Conservation (phyloP, 805 yeast genomes). For the Wickerhamiella slavikovae region DNA sequence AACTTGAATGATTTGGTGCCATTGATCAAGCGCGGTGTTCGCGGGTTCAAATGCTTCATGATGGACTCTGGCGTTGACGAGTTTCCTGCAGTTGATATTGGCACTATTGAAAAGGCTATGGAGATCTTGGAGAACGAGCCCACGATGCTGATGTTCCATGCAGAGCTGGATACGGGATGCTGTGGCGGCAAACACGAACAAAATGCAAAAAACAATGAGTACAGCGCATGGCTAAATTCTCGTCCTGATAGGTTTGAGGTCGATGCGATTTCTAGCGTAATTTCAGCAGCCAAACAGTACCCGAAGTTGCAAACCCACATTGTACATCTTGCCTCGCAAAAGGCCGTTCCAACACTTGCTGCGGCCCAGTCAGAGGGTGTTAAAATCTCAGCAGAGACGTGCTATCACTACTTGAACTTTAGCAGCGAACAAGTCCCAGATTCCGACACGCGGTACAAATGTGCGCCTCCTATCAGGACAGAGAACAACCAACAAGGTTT, state of each 20-base stretch:
- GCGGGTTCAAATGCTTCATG: constrained; percentile 85
- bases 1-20: constrained; percentile 55
- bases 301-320: constrained; percentile 39
- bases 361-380: constrained; percentile 32
- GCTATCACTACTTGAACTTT: constrained; percentile 74
- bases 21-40: constrained; percentile 62
- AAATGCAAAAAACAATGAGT: constrained; percentile 36
- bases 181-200: constrained; percentile 1
- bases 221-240: constrained; percentile 58
- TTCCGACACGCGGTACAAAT: constrained; percentile 67
- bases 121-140: constrained; percentile 33
- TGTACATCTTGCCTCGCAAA: constrained; percentile 73
- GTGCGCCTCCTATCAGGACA: constrained; percentile 87
- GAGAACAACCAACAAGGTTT: constrained; percentile 46
- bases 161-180: constrained; percentile 43
- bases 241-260: constrained; percentile 81
- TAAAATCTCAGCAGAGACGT: constrained; percentile 64
- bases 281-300: constrained; percentile 31
- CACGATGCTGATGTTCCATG: constrained; percentile 80
- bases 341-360: constrained; percentile 52
- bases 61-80: constrained; percentile 91
- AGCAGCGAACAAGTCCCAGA: constrained; percentile 58
- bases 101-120: constrained; percentile 49
- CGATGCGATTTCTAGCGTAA: constrained; percentile 56
- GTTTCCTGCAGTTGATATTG: constrained; percentile 58